phyloP scores from a whole-genome alignment of 1,284 basidiomycete genomes.

The Melampsora larici-populina region DNA sequence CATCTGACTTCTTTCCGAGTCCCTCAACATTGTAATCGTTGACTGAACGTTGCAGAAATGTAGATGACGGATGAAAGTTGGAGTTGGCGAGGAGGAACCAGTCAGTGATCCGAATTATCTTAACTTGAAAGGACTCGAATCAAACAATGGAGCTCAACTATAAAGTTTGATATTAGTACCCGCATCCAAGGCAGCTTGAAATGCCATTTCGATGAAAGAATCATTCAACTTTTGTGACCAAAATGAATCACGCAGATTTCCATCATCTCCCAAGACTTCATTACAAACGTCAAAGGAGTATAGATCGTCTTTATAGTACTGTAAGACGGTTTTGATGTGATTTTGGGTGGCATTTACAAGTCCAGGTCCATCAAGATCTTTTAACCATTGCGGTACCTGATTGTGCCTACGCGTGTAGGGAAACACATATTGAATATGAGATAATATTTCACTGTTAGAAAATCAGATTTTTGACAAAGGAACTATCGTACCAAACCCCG shows the following conservation, averaged over 20 bases:
- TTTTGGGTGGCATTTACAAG: neutral
- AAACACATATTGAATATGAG: neutral
- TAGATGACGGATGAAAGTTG: too few relatives aligned
- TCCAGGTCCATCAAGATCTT: neutral
- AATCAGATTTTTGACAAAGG: neutral
- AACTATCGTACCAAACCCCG: neutral
- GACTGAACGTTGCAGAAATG: neutral
- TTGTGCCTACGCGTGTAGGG: neutral
- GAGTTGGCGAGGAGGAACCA: too few relatives aligned
- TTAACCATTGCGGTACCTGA: constrained; percentile 1
- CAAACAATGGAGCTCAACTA: neutral
- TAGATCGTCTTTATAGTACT: neutral
- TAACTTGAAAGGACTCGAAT: too few relatives aligned
- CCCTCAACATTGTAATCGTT: constrained; percentile 6
- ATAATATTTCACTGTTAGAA: neutral
- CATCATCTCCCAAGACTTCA: constrained; percentile 8
- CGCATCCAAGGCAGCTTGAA: neutral
- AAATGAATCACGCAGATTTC: neutral
- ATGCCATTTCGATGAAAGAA: neutral
- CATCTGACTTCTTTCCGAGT: neutral
- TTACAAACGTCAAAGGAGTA: constrained; percentile 3
- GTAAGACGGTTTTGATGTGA: neutral
- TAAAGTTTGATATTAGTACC: neutral
- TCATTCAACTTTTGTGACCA: constrained; percentile 10
- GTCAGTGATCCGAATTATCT: too few relatives aligned